Base-by-base conservation (phyloP, 106 monocot genomes). In the Platanthera zijinensis region DNA sequence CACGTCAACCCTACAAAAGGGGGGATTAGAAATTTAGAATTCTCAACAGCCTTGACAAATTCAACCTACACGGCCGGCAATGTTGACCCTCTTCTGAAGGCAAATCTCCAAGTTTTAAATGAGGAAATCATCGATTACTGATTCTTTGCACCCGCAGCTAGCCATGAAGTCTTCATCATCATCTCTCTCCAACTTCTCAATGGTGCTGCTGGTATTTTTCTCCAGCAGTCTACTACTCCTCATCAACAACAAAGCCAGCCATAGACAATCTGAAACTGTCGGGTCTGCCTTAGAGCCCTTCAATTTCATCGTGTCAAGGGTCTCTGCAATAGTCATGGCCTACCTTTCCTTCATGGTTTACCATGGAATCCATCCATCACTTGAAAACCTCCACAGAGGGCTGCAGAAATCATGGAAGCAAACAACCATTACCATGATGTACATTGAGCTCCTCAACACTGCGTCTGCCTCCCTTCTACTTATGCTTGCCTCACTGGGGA, bases 371-470 rank as follows among this genome's bases (percentile, higher is more conserved):
- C 21, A 51, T 5, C 52, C 52, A 5, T 45, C 52, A 7, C 73
- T 51, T 17, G 50, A 50, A 28, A 52, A 50, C 19, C 73, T 73
- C 10, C 22, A 22, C 52, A 15, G 9, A 21, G 51, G 73, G 18
- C 51, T 73, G 51, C 73, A 15, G 9, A 50, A 73, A 14, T 73
- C 73, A 45, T 73, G 73, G 73, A 50, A 52, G 73, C 73, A 52
- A 45, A 47, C 73, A 47, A 51, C 73, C 4, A 28, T 73, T 14
- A 73, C 73, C 21, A 21, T 73, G 73, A 8, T 73, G 8, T 73
- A 73, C 73, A 73, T 73, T 47, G 73, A 73, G 73, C 73, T 73
- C 51, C 21, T 73, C 73, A 52, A 50, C 25, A 73, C 73, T 0
- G 73, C 51, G 5, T 28, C 73, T 3, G 73, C 51, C 52, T 73